These are phyloP conservation scores for Letharia lupina DNA, from an alignment of 495 filamentous ascomycete genomes.

Conservation along the genomic window DNA sequence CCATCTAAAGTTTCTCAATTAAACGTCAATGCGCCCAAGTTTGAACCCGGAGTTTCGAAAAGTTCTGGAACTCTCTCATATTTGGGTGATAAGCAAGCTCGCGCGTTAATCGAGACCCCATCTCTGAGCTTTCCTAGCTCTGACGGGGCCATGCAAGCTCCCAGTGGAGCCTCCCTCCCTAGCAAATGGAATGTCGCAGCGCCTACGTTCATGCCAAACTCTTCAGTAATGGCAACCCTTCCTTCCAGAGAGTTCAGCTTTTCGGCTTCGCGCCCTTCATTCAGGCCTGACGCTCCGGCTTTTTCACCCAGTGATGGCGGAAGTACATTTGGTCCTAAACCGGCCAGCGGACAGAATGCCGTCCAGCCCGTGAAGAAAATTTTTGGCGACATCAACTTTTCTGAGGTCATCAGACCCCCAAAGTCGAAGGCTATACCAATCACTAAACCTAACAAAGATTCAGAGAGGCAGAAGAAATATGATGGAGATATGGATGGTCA, in stretches of 20 bases:
- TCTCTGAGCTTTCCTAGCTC: background rate
- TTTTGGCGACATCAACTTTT: slow-evolving; percentile 66
- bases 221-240: slow-evolving; percentile 23
- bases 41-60: slow-evolving; percentile 59
- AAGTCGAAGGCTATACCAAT: slow-evolving; percentile 82
- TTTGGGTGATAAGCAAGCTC: slow-evolving; percentile 33
- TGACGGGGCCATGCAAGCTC: background rate
- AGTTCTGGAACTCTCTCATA: slow-evolving; percentile 51
- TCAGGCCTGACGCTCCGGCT: slow-evolving; percentile 72
- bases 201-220: slow-evolving; percentile 61
- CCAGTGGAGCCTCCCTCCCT: slow-evolving; percentile 1
- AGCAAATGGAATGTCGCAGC: slow-evolving; percentile 50
- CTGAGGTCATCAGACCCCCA: slow-evolving; percentile 50
- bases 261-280: slow-evolving; percentile 54
- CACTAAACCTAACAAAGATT: slow-evolving; percentile 50
- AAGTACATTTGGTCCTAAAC: slow-evolving; percentile 4
- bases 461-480: slow-evolving; percentile 27
- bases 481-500: slow-evolving; percentile 42
- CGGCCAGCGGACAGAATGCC: slow-evolving; percentile 5
- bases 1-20: slow-evolving; percentile 54
- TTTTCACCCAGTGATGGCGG: slow-evolving; percentile 54
- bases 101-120: background rate
- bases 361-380: slow-evolving; percentile 43
- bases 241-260: slow-evolving; percentile 61
- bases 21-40: slow-evolving; percentile 77